Percentiles rank a stretch among this genome's conserved stretches.
Conservation (phyloP, 2,329 filamentous ascomycete species). For the Metarhizium robertsii region DNA sequence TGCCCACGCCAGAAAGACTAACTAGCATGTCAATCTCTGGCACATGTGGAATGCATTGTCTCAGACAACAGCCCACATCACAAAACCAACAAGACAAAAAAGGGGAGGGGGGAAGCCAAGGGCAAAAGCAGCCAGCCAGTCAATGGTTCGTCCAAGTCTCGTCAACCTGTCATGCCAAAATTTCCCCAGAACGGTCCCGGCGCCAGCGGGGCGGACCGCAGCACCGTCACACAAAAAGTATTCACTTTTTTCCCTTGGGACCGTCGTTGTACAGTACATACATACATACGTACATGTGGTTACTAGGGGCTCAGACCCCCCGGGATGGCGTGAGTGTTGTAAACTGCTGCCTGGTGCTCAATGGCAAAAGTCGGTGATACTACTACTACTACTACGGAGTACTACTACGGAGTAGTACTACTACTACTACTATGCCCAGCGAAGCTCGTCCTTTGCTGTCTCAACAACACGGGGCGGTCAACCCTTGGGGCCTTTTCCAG, state of each 20-base stretch:
- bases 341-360: not conserved
- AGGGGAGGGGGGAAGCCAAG: no score
- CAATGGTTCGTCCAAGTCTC: not conserved
- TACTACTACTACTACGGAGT: no score
- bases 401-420: no score
- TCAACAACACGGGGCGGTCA: not conserved
- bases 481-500: not conserved
- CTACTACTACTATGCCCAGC: no score
- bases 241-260: not conserved
- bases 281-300: no score
- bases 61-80: not conserved
- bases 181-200: not conserved
- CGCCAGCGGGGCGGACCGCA: constrained; percentile 2
- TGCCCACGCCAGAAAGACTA: not conserved
- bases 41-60: not conserved
- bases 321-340: constrained; percentile 3
- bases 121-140: not conserved
- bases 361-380: not conserved
- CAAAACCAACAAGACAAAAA: no score
- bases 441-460: not conserved
- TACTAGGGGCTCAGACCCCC: not conserved
- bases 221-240: not conserved
- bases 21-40: not conserved
- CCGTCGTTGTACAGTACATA: no score
- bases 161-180: not conserved